Conservation (phyloP, 23 red algal genomes). For the Cyanidiococcus yangmingshanensis region DNA sequence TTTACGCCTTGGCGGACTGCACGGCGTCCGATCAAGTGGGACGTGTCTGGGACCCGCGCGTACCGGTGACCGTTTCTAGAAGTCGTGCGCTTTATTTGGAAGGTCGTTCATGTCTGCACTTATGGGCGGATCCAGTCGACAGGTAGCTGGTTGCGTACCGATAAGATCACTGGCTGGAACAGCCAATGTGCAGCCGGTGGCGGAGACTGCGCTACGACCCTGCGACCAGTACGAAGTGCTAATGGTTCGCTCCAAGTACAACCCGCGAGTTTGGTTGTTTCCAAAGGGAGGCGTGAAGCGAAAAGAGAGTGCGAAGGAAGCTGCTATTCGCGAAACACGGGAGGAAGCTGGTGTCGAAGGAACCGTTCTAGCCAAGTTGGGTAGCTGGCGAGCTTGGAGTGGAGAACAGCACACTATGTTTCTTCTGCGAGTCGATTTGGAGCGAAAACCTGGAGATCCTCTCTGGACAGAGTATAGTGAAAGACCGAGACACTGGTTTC, state of each 20-base stretch:
- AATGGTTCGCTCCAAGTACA: constrained; percentile 61
- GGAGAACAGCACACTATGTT: constrained; percentile 64
- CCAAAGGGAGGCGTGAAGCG: constrained; percentile 80
- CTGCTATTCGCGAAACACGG: constrained; percentile 68
- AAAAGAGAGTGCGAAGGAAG: constrained; percentile 44
- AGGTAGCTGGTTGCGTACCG: neutral
- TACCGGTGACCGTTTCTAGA: no score
- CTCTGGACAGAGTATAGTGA: constrained; percentile 60
- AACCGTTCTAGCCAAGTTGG: constrained; percentile 48
- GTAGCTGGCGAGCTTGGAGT: constrained; percentile 36
- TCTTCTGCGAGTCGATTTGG: constrained; percentile 46
- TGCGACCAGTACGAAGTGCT: constrained; percentile 41
- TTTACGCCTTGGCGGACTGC: no score
- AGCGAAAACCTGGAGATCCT: constrained; percentile 22
- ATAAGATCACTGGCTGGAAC: neutral
- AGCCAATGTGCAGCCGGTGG: neutral
- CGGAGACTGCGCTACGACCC: neutral
- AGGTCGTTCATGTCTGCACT: no score
- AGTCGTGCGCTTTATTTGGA: no score
- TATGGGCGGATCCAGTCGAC: neutral
- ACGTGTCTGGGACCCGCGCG: no score
- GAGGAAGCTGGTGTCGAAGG: constrained; percentile 84
- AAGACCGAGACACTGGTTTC: constrained; percentile 42
- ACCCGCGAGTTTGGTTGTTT: constrained; percentile 61
- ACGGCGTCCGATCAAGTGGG: no score